These are phyloP conservation scores for Whalleya microplaca DNA, from an alignment of 2,329 filamentous ascomycete species.

Conservation along the genomic window DNA sequence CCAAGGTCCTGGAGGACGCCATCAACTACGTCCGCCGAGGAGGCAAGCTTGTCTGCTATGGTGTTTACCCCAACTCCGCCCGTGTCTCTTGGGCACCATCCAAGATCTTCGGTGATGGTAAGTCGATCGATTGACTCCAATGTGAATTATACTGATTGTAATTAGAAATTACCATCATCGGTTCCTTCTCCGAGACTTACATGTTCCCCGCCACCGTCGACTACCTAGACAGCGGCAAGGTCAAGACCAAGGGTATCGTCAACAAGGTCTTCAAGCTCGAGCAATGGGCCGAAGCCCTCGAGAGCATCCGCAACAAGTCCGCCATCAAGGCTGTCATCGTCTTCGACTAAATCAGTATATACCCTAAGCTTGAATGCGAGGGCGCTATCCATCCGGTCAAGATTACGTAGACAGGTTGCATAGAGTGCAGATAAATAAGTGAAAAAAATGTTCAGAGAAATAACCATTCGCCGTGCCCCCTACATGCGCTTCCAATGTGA, in stretches of 20 bases:
- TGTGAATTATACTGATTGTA: constrained; percentile 34
- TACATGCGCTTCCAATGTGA: neutral
- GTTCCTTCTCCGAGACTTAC: constrained; percentile 74
- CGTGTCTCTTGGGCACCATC: constrained; percentile 70
- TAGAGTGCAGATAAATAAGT: constrained; percentile 24
- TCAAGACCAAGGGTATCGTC: constrained; percentile 69
- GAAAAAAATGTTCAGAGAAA: constrained; percentile 14
- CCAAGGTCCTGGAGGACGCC: constrained; percentile 70
- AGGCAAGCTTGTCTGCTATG: constrained; percentile 73
- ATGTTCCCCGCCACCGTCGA: constrained; percentile 64
- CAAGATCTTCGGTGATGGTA: constrained; percentile 65
- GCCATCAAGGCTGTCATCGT: constrained; percentile 77
- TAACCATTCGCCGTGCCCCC: constrained; percentile 9
- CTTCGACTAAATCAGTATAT: constrained; percentile 55
- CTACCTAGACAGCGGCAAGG: constrained; percentile 61
- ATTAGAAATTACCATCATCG: constrained; percentile 73
- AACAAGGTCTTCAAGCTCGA: constrained; percentile 77
- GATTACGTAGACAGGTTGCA: neutral
- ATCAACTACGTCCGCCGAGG: constrained; percentile 74
- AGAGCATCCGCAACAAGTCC: constrained; percentile 72
- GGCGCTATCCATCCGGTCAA: constrained; percentile 1
- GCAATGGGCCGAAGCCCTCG: constrained; percentile 70
- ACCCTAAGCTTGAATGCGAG: constrained; percentile 1
- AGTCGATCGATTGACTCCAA: constrained; percentile 3
- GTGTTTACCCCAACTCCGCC: constrained; percentile 66